These are phyloP conservation scores for Triticum aestivum DNA, from an alignment of 176 grass and related monocot genomes.

Conservation along the genomic window DNA sequence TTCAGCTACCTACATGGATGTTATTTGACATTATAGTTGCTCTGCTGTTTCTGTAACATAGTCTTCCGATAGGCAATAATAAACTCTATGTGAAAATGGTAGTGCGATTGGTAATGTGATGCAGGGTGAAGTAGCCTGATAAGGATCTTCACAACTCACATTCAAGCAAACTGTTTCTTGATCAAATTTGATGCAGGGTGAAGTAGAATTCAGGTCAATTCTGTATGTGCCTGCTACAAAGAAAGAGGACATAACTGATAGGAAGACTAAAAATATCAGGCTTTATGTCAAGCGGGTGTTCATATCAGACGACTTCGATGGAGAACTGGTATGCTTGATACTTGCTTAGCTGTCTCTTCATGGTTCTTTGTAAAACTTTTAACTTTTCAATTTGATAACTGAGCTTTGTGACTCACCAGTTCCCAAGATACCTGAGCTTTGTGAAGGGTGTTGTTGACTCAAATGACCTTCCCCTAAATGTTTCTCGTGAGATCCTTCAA, in stretches of 20 bases:
- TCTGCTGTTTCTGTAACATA: neutral
- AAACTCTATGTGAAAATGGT: neutral
- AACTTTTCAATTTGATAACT: neutral
- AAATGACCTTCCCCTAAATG: slow-evolving; percentile 95
- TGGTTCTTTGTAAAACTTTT: neutral
- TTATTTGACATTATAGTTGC: neutral
- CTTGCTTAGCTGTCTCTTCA: neutral
- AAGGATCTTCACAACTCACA: neutral
- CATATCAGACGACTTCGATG: slow-evolving; percentile 97
- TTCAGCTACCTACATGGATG: neutral
- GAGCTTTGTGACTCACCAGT: slow-evolving; percentile 46
- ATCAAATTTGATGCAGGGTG: slow-evolving; percentile 64
- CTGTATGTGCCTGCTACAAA: slow-evolving; percentile 85
- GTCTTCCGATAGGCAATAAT: neutral
- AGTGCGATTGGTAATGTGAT: neutral
- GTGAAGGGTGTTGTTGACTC: slow-evolving; percentile 98
- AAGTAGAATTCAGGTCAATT: slow-evolving; percentile 98
- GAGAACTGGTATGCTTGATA: slow-evolving; percentile 66
- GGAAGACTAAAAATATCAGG: slow-evolving; percentile 94
- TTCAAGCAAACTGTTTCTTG: neutral
- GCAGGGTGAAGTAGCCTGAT: neutral
- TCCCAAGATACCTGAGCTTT: slow-evolving; percentile 98
- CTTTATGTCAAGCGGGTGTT: slow-evolving; percentile 96
- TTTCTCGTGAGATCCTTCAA: slow-evolving; percentile 99
- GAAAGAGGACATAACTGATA: slow-evolving; percentile 85